These are phyloP conservation scores for Epichloe coenophiala DNA, from an alignment of 2,329 filamentous ascomycete species.

Conservation along the genomic window DNA sequence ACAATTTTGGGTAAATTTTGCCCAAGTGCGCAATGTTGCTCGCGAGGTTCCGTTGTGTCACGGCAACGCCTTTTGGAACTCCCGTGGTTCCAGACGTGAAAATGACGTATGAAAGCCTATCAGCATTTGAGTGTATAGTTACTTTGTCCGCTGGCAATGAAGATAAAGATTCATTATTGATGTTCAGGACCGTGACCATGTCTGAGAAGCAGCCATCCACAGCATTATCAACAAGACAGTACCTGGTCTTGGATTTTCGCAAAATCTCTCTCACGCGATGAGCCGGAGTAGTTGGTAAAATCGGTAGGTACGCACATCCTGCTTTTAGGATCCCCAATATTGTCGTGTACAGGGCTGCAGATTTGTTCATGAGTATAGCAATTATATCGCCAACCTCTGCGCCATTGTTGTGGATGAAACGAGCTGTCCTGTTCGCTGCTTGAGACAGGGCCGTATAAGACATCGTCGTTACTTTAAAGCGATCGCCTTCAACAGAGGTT, in stretches of 20 bases:
- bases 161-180: slow-evolving; percentile 17
- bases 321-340: slow-evolving; percentile 64
- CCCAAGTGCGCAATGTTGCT: slow-evolving; percentile 60
- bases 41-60: slow-evolving; percentile 63
- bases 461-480: slow-evolving; percentile 25
- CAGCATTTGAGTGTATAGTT: slow-evolving; percentile 23
- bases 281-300: slow-evolving; percentile 57
- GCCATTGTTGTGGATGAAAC: slow-evolving; percentile 32
- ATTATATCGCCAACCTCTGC: slow-evolving; percentile 43
- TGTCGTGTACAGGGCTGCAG: slow-evolving; percentile 53
- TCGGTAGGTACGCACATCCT: slow-evolving; percentile 67
- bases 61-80: slow-evolving; percentile 62
- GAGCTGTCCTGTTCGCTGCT: slow-evolving; percentile 49
- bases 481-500: slow-evolving; percentile 13
- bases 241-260: slow-evolving; percentile 37
- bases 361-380: slow-evolving; percentile 70
- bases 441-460: slow-evolving; percentile 54
- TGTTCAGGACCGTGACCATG: slow-evolving; percentile 17
- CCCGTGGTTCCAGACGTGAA: slow-evolving; percentile 80
- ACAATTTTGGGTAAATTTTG: slow-evolving; percentile 46
- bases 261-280: slow-evolving; percentile 50
- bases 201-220: slow-evolving; percentile 9
- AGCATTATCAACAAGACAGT: slow-evolving; percentile 29
- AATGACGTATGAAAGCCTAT: slow-evolving; percentile 58
- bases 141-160: slow-evolving; percentile 24